These are phyloP conservation scores for Lagerstroemia speciosa DNA, from an alignment of 345 rosid genomes.

Conservation along the genomic window DNA sequence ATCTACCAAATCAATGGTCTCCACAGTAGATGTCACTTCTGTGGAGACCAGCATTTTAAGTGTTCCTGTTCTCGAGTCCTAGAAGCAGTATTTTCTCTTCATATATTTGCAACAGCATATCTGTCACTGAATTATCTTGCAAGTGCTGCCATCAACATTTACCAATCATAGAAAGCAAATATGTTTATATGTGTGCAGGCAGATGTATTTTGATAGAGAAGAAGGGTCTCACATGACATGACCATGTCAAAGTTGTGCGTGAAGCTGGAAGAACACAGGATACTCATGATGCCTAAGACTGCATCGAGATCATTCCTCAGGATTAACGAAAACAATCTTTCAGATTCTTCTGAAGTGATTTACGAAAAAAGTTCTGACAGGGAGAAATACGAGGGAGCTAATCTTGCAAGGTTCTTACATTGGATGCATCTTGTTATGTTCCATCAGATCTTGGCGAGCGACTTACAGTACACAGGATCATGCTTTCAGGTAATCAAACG, in stretches of 20 bases:
- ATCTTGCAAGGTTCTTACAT: conserved; percentile 8
- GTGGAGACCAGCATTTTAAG: conserved; percentile 90
- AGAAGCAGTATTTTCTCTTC: background rate
- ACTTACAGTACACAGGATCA: conserved; percentile 55
- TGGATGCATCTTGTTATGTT: conserved; percentile 74
- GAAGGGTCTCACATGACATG: conserved; percentile 39
- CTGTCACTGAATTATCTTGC: background rate
- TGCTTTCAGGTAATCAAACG: conserved; percentile 47
- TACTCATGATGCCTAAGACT: conserved; percentile 46
- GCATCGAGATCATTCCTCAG: conserved; percentile 33
- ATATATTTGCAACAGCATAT: background rate
- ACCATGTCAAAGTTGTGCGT: conserved; percentile 44
- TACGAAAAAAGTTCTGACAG: no score
- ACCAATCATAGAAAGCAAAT: no score
- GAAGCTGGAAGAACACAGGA: conserved; percentile 58
- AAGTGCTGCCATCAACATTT: no score
- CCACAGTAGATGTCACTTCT: conserved; percentile 42
- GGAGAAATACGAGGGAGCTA: background rate
- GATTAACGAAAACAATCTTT: no score
- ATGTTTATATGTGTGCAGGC: conserved; percentile 2
- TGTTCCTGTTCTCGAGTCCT: conserved; percentile 6
- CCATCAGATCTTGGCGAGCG: conserved; percentile 70
- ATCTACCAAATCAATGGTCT: conserved; percentile 62
- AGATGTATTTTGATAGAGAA: conserved; percentile 55
- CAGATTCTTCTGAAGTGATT: no score